Conservation (phyloP, 495 filamentous ascomycete genomes). For the Penicillium bovifimosum region DNA sequence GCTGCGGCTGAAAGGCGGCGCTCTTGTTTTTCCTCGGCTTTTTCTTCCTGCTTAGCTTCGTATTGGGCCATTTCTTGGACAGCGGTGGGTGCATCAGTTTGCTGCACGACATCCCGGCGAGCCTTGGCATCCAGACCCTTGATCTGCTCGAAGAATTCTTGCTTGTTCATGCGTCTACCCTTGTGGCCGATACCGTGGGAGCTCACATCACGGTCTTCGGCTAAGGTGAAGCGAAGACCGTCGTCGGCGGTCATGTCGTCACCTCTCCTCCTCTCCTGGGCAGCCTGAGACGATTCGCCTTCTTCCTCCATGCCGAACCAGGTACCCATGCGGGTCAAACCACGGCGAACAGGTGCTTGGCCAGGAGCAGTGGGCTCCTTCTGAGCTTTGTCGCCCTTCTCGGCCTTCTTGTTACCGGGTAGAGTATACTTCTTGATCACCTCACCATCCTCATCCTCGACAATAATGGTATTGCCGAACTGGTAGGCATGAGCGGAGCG, state of each 20-base stretch:
- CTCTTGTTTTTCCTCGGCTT: constrained; percentile 25
- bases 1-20: constrained; percentile 23
- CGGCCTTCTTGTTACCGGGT: constrained; percentile 40
- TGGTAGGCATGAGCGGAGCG: constrained; percentile 86
- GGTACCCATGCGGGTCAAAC: constrained; percentile 54
- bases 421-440: constrained; percentile 96
- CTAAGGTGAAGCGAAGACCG: constrained; percentile 81
- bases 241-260: constrained; percentile 64
- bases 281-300: constrained; percentile 38
- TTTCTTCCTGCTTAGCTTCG: constrained; percentile 32
- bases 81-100: constrained; percentile 56
- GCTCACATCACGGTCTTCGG: constrained; percentile 29
- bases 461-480: constrained; percentile 94
- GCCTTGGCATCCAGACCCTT: constrained; percentile 72
- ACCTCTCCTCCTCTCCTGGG: constrained; percentile 23
- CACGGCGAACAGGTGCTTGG: constrained; percentile 40
- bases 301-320: constrained; percentile 54
- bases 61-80: constrained; percentile 52
- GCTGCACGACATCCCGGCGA: constrained; percentile 63
- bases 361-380: constrained; percentile 23
- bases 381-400: constrained; percentile 17
- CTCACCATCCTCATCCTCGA: constrained; percentile 96
- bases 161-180: constrained; percentile 80
- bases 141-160: constrained; percentile 84
- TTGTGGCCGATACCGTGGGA: constrained; percentile 33